phyloP scores from a whole-genome alignment of 805 yeast genomes.

The Scheffersomyces spartinae region DNA sequence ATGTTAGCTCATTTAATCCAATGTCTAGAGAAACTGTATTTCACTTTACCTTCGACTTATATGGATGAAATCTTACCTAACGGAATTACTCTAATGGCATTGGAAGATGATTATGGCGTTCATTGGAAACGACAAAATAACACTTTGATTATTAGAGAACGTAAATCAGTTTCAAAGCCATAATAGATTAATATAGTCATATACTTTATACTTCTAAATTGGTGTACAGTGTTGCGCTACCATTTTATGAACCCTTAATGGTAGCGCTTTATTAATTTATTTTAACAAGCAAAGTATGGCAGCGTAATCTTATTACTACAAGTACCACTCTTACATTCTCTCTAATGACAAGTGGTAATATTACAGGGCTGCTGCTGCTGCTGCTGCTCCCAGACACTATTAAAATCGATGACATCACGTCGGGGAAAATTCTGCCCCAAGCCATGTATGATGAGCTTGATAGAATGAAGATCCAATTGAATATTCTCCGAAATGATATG shows the following conservation, averaged over 20 bases:
- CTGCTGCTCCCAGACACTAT: conserved; percentile 22
- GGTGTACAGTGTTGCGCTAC: background rate
- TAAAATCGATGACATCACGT: conserved; percentile 31
- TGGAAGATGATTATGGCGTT: conserved; percentile 10
- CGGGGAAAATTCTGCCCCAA: conserved; percentile 28
- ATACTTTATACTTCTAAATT: too few relatives aligned
- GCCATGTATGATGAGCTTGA: conserved; percentile 34
- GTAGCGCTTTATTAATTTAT: background rate
- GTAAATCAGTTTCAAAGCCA: conserved; percentile 4
- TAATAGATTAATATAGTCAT: too few relatives aligned
- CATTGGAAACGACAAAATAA: conserved; percentile 21
- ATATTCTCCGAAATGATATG: conserved; percentile 30
- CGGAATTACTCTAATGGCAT: conserved; percentile 9
- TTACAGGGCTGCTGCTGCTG: too few relatives aligned
- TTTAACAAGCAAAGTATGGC: background rate
- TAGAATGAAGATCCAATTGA: conserved; percentile 29
- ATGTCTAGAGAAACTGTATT: conserved; percentile 19
- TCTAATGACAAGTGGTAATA: conserved; percentile 1
- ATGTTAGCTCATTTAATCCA: conserved; percentile 21
- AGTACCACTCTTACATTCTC: background rate
- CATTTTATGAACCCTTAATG: background rate
- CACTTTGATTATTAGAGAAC: conserved; percentile 14
- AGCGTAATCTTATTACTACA: background rate
- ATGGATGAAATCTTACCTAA: conserved; percentile 19
- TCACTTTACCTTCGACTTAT: conserved; percentile 17